Conservation (phyloP, 1,284 basidiomycete genomes). For the Ustilago esculenta region DNA sequence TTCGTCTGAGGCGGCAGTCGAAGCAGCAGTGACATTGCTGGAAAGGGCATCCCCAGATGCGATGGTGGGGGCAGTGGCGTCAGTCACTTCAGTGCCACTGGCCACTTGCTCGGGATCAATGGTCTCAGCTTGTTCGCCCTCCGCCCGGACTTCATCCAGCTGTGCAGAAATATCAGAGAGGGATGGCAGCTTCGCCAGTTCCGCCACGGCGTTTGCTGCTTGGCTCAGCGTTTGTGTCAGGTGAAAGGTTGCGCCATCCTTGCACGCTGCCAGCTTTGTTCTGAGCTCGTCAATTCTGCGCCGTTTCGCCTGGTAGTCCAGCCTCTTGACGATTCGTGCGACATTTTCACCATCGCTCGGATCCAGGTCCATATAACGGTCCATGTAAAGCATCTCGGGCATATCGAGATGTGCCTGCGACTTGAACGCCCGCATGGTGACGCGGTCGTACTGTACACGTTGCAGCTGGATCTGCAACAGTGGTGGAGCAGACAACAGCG, state of each 20-base stretch:
- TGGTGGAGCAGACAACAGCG: slow-evolving; percentile 85
- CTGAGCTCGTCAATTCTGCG: slow-evolving; percentile 40
- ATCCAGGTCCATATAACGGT: slow-evolving; percentile 81
- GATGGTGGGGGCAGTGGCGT: too few relatives aligned
- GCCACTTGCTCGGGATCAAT: slow-evolving; percentile 5
- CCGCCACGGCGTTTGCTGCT: slow-evolving; percentile 29
- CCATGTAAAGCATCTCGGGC: slow-evolving; percentile 84
- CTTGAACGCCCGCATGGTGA: slow-evolving; percentile 87
- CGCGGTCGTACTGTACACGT: slow-evolving; percentile 95
- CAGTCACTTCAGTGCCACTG: too few relatives aligned
- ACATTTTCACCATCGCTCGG: slow-evolving; percentile 71
- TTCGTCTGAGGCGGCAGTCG: background rate
- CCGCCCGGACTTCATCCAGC: slow-evolving; percentile 20
- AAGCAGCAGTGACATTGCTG: background rate
- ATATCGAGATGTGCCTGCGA: slow-evolving; percentile 95
- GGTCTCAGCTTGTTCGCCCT: slow-evolving; percentile 1
- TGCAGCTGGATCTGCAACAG: slow-evolving; percentile 92
- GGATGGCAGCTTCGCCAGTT: slow-evolving; percentile 28
- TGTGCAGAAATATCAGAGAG: slow-evolving; percentile 23
- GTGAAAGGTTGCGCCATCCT: slow-evolving; percentile 22
- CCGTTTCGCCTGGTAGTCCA: slow-evolving; percentile 64
- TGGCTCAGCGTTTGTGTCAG: slow-evolving; percentile 41
- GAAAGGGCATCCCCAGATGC: background rate
- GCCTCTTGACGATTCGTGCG: slow-evolving; percentile 75
- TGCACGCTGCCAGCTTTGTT: slow-evolving; percentile 35